Conservation (phyloP, 495 filamentous ascomycete species). For the Aspergillus mulundensis region DNA sequence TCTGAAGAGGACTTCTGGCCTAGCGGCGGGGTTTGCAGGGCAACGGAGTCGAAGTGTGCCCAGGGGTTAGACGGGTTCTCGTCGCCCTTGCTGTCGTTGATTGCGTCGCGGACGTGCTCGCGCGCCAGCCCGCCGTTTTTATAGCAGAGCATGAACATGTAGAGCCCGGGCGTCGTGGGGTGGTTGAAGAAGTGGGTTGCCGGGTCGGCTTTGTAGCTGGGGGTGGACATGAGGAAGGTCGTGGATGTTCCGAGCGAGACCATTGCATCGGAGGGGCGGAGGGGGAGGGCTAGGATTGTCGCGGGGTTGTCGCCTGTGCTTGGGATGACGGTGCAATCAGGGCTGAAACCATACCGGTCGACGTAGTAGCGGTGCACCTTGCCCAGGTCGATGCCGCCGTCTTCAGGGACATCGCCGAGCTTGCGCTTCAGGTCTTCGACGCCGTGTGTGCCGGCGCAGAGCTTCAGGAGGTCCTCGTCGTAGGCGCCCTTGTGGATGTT, state of each 20-base stretch:
- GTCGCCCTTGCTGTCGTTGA: slow-evolving; percentile 45
- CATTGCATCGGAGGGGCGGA: slow-evolving; percentile 84
- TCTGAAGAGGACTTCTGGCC: slow-evolving; percentile 51
- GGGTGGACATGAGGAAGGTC: slow-evolving; percentile 94
- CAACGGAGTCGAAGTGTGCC: slow-evolving; percentile 70
- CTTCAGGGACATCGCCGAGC: slow-evolving; percentile 72
- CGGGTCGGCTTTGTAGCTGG: slow-evolving; percentile 80
- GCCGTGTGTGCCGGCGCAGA: slow-evolving; percentile 69
- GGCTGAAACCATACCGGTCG: slow-evolving; percentile 69
- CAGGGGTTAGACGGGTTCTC: slow-evolving; percentile 50
- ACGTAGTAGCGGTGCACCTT: slow-evolving; percentile 71
- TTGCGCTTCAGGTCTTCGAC: slow-evolving; percentile 67
- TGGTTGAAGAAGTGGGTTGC: slow-evolving; percentile 89
- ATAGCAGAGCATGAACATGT: slow-evolving; percentile 99
- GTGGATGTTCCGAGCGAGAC: slow-evolving; percentile 92
- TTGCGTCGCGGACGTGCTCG: slow-evolving; percentile 75
- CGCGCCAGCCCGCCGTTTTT: slow-evolving; percentile 95
- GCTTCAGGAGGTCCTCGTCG: slow-evolving; percentile 66
- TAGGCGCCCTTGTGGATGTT: slow-evolving; percentile 73
- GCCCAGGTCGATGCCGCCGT: slow-evolving; percentile 78
- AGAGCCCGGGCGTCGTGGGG: slow-evolving; percentile 72
- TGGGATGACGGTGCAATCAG: slow-evolving; percentile 69
- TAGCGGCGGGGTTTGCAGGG: slow-evolving; percentile 61
- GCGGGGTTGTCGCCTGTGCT: slow-evolving; percentile 96
- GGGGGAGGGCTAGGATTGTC: slow-evolving; percentile 84